Conservation (phyloP, 2,329 filamentous ascomycete genomes). For the Didymella pinodella region DNA sequence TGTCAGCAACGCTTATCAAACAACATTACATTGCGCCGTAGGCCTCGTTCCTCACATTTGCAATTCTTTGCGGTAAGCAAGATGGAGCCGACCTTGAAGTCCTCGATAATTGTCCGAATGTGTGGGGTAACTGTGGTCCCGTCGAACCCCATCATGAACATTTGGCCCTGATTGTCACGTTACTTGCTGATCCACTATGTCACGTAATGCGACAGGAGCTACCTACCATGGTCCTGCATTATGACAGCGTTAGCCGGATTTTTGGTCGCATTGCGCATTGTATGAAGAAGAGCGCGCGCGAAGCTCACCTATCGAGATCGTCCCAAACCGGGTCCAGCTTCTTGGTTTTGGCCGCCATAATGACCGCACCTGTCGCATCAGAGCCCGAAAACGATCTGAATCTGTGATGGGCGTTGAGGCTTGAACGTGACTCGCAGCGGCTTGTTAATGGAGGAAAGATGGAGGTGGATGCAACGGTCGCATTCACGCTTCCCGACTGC, state of each 20-base stretch:
- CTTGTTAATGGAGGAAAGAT: slow-evolving; percentile 45
- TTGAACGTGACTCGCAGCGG: slow-evolving; percentile 46
- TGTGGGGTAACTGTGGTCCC: slow-evolving; percentile 83
- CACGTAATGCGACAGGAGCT: slow-evolving; percentile 24
- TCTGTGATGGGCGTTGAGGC: slow-evolving; percentile 38
- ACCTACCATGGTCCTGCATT: slow-evolving; percentile 56
- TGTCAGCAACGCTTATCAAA: slow-evolving; percentile 32
- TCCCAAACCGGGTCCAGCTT: slow-evolving; percentile 68
- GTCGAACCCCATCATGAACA: slow-evolving; percentile 86
- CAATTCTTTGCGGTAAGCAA: slow-evolving; percentile 84
- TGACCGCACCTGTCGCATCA: slow-evolving; percentile 60
- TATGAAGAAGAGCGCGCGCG: slow-evolving; percentile 33
- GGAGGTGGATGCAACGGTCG: slow-evolving; percentile 46
- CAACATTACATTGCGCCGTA: slow-evolving; percentile 16
- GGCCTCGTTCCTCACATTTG: slow-evolving; percentile 67
- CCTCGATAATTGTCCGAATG: slow-evolving; percentile 79
- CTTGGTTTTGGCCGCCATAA: slow-evolving; percentile 54
- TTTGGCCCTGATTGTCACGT: slow-evolving; percentile 71
- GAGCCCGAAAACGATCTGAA: slow-evolving; percentile 33
- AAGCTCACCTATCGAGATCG: slow-evolving; percentile 74
- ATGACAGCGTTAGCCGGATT: slow-evolving; percentile 46
- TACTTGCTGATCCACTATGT: slow-evolving; percentile 38
- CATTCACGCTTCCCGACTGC: slow-evolving; percentile 40
- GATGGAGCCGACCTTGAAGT: slow-evolving; percentile 88
- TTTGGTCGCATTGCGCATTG: slow-evolving; percentile 37